Evolutionary conservation across 2,329 filamentous ascomycete species (phyloP).

Genomic region (Verticillium longisporum): DNA sequence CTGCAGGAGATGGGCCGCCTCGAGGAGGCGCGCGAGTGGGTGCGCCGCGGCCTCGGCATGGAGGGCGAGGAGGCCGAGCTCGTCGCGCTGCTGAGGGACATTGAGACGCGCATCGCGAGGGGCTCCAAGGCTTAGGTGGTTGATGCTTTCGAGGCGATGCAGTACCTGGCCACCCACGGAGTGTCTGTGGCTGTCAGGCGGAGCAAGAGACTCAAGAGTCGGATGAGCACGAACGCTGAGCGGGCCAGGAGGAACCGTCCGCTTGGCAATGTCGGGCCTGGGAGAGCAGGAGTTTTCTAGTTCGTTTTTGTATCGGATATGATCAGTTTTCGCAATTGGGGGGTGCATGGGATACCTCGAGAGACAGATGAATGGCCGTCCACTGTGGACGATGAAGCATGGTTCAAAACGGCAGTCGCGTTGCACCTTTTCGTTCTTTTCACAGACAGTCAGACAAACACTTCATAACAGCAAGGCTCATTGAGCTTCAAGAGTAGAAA

Average conservation of each 20-base stretch:
- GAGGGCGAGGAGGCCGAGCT: slow-evolving; percentile 66
- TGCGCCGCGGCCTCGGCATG: slow-evolving; percentile 71
- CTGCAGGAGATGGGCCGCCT: slow-evolving; percentile 84
- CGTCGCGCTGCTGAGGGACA: slow-evolving; percentile 55
- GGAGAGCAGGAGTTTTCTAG: background rate
- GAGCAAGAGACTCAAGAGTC: background rate
- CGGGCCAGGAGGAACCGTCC: background rate
- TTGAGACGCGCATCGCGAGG: slow-evolving; percentile 40
- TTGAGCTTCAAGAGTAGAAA: background rate
- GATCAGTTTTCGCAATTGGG: background rate
- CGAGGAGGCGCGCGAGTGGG: slow-evolving; percentile 75
- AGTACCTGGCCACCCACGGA: background rate
- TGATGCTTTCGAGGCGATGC: background rate
- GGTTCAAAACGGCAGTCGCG: background rate
- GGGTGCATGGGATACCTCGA: background rate
- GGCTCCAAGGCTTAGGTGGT: slow-evolving; percentile 18
- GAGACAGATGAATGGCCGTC: background rate
- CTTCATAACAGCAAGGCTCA: background rate
- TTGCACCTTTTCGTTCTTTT: too few relatives aligned
- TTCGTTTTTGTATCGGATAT: background rate
- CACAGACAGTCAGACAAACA: background rate
- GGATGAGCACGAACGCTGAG: background rate
- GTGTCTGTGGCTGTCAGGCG: background rate
- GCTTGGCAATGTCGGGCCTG: background rate
- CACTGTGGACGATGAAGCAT: background rate